These are phyloP conservation scores for Penicillium robsamsonii DNA, from an alignment of 495 filamentous ascomycete species.

Conservation along the genomic window DNA sequence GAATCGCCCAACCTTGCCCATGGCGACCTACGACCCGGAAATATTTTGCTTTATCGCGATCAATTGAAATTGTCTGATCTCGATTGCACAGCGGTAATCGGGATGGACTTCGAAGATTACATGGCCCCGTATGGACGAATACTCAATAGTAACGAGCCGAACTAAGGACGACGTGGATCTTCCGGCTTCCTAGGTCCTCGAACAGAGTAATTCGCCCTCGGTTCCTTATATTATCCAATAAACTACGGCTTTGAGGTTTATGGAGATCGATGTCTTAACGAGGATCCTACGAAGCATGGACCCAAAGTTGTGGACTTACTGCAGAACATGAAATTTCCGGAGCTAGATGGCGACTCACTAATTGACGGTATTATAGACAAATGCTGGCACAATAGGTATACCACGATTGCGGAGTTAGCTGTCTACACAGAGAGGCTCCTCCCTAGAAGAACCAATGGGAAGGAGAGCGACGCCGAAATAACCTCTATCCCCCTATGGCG, in stretches of 20 bases:
- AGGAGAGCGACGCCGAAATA: slow-evolving; percentile 1
- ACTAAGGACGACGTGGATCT: slow-evolving; percentile 28
- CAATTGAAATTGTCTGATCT: slow-evolving; percentile 32
- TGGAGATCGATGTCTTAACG: slow-evolving; percentile 29
- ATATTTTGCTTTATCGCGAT: slow-evolving; percentile 30
- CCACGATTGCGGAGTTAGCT: slow-evolving; percentile 30
- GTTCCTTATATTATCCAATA: slow-evolving; percentile 39
- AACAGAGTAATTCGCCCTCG: slow-evolving; percentile 40
- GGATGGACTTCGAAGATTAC: slow-evolving; percentile 30
- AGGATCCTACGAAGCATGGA: slow-evolving; percentile 34
- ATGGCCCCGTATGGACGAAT: slow-evolving; percentile 27
- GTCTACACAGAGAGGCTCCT: slow-evolving; percentile 19
- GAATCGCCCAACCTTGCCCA: slow-evolving; percentile 41
- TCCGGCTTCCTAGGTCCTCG: slow-evolving; percentile 31
- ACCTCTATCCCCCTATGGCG: no score
- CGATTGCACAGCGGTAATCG: slow-evolving; percentile 31
- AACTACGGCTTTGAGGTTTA: slow-evolving; percentile 42
- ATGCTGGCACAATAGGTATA: slow-evolving; percentile 38
- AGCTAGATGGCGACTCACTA: slow-evolving; percentile 27
- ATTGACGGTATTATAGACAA: slow-evolving; percentile 38
- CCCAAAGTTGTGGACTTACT: slow-evolving; percentile 30
- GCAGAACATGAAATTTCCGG: slow-evolving; percentile 35
- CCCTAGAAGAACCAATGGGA: slow-evolving; percentile 1
- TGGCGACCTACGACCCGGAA: slow-evolving; percentile 32
- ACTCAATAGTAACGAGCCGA: slow-evolving; percentile 25